phyloP scores from a whole-genome alignment of 192 early-diverging fungal species.

The Rhizophlyctis rosea region DNA sequence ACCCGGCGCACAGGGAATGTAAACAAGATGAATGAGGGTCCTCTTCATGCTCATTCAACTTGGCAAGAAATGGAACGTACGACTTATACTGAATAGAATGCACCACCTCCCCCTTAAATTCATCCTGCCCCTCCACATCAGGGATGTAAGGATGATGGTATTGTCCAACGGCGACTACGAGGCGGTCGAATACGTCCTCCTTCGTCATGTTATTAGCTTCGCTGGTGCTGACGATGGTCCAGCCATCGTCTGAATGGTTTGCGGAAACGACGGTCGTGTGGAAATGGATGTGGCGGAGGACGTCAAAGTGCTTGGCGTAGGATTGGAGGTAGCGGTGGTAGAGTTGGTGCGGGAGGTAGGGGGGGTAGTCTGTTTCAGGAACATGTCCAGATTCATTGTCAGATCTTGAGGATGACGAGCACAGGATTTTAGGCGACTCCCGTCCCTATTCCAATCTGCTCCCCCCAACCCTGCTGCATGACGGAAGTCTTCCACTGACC shows the following conservation, averaged over 20 bases:
- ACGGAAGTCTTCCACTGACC: conserved; percentile 3
- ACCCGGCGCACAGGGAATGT: too few relatives aligned
- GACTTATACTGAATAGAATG: conserved; percentile 54
- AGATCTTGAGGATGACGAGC: too few relatives aligned
- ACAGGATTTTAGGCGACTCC: too few relatives aligned
- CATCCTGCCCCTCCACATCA: conserved; percentile 46
- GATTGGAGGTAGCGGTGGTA: conserved; percentile 50
- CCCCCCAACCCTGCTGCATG: too few relatives aligned
- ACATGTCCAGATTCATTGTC: too few relatives aligned
- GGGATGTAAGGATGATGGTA: conserved; percentile 52
- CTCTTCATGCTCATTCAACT: too few relatives aligned
- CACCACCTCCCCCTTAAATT: conserved; percentile 43
- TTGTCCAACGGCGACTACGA: conserved; percentile 59
- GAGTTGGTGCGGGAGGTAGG: conserved; percentile 38
- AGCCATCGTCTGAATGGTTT: conserved; percentile 9
- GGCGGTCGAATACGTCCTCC: conserved; percentile 55
- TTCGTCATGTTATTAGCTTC: conserved; percentile 7
- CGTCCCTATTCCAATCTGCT: too few relatives aligned
- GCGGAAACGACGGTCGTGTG: conserved; percentile 42
- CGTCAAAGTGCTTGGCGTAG: conserved; percentile 48
- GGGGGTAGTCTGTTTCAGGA: conserved; percentile 40
- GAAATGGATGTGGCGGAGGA: conserved; percentile 49
- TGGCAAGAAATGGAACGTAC: too few relatives aligned
- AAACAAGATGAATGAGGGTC: too few relatives aligned
- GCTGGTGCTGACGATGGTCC: not conserved